Percentiles rank a stretch among this genome's conserved stretches.
Conservation (phyloP, 2,329 filamentous ascomycete genomes). For the Elsinoe arachidis region DNA sequence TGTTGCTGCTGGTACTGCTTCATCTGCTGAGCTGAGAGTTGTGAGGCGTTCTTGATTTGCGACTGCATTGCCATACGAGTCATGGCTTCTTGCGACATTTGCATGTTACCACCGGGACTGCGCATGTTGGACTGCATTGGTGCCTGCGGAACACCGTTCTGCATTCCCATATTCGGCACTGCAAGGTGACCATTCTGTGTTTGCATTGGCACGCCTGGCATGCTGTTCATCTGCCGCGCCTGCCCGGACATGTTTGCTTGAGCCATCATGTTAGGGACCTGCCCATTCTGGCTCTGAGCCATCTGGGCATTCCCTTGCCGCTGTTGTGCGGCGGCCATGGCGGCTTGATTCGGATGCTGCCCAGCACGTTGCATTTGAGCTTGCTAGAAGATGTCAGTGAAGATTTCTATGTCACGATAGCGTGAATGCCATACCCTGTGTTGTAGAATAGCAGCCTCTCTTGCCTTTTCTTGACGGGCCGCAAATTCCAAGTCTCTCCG, state of each 20-base stretch:
- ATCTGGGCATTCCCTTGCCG: conserved; percentile 21
- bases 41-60: conserved; percentile 16
- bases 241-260: conserved; percentile 11
- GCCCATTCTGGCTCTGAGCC: conserved; percentile 29
- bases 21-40: conserved; percentile 20
- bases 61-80: conserved; percentile 19
- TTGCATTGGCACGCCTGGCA: conserved; percentile 40
- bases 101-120: conserved; percentile 14
- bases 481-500: conserved; percentile 68
- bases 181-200: conserved; percentile 41
- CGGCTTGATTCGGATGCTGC: conserved; percentile 26
- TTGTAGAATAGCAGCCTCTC: conserved; percentile 53
- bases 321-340: conserved; percentile 29
- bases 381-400: conserved; percentile 15
- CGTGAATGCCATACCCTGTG: conserved; percentile 20
- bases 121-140: conserved; percentile 30
- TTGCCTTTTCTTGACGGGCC: conserved; percentile 50
- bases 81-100: conserved; percentile 16
- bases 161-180: conserved; percentile 44
- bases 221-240: conserved; percentile 24
- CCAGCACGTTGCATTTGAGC: conserved; percentile 8
- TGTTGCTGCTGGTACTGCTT: conserved; percentile 14
- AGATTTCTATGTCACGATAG: not conserved
- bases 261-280: conserved; percentile 22
- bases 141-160: conserved; percentile 55